These are phyloP conservation scores for Tricholoma flavovirens DNA, from an alignment of 768 basidiomycete genomes.

Conservation along the genomic window DNA sequence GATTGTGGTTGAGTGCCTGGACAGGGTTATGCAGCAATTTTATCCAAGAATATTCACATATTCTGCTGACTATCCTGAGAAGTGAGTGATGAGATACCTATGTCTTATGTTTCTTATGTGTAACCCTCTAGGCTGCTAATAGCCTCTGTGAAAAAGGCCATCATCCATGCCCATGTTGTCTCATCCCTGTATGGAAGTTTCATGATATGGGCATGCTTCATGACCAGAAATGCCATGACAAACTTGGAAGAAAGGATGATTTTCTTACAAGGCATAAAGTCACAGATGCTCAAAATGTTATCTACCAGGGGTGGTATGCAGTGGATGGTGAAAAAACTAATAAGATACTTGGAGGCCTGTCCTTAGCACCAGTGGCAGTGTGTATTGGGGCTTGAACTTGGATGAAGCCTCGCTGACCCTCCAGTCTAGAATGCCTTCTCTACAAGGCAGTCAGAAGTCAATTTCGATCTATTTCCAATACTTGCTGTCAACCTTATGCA, in stretches of 20 bases:
- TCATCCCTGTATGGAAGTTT: slow-evolving; percentile 8
- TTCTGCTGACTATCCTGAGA: slow-evolving; percentile 26
- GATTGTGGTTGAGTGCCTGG: slow-evolving; percentile 14
- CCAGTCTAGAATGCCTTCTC: background rate
- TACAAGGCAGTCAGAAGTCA: background rate
- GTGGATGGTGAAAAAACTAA: slow-evolving; percentile 23
- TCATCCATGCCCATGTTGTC: slow-evolving; percentile 32
- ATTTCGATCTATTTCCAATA: slow-evolving; percentile 23
- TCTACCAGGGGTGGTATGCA: slow-evolving; percentile 21
- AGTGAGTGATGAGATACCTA: slow-evolving; percentile 10
- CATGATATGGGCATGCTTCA: background rate
- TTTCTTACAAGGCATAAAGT: slow-evolving; percentile 8
- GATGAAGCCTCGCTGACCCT: background rate
- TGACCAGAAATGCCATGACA: background rate
- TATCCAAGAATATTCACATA: slow-evolving; percentile 24
- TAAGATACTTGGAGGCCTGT: slow-evolving; percentile 17
- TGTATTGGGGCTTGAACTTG: background rate
- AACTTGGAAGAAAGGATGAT: slow-evolving; percentile 5
- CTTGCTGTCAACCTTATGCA: slow-evolving; percentile 32
- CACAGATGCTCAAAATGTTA: slow-evolving; percentile 13
- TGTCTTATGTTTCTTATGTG: background rate
- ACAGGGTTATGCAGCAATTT: slow-evolving; percentile 17
- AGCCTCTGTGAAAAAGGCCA: slow-evolving; percentile 22
- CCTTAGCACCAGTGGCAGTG: slow-evolving; percentile 1
- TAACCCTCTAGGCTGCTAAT: slow-evolving; percentile 14